These are phyloP conservation scores for Penicillium expansum DNA, from an alignment of 2,329 filamentous ascomycete species.

Conservation along the genomic window DNA sequence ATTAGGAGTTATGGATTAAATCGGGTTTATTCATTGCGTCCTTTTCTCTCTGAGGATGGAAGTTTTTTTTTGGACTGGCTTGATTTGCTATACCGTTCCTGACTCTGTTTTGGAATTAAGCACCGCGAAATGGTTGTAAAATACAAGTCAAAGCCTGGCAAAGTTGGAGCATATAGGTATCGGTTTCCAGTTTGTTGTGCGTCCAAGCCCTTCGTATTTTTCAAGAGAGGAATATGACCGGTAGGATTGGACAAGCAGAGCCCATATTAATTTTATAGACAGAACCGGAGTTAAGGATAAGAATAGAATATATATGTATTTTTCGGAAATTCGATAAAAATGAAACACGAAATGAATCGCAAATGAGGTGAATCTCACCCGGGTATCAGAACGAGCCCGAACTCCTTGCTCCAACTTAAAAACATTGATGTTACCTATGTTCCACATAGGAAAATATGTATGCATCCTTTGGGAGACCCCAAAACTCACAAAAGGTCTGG, in stretches of 20 bases:
- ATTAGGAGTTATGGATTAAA: neutral
- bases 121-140: neutral
- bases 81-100: neutral
- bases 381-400: neutral
- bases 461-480: neutral
- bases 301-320: neutral
- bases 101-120: neutral
- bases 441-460: neutral
- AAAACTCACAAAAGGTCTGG: neutral
- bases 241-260: neutral
- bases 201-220: neutral
- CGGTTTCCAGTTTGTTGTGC: neutral
- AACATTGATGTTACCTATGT: neutral
- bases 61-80: neutral
- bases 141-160: too few relatives aligned
- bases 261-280: neutral
- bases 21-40: neutral
- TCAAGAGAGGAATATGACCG: neutral
- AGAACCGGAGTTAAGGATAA: neutral
- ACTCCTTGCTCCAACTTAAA: neutral
- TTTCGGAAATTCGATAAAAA: neutral
- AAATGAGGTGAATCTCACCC: constrained; percentile 2
- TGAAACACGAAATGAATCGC: neutral
- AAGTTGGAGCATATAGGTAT: neutral
- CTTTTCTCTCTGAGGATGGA: neutral